These are phyloP conservation scores for Fusarium coffeatum DNA, from an alignment of 2,329 filamentous ascomycete genomes.

Conservation along the genomic window DNA sequence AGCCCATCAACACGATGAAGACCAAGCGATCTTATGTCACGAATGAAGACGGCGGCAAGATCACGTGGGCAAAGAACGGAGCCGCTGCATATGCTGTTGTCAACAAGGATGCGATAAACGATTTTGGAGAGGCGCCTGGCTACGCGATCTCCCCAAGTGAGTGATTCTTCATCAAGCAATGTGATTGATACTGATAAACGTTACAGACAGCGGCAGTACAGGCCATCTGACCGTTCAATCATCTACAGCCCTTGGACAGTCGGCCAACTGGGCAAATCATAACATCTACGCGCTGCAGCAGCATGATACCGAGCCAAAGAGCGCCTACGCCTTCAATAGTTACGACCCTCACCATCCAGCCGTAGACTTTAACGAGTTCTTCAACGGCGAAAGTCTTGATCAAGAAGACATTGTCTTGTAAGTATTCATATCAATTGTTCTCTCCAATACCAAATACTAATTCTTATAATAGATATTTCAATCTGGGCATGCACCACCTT, in stretches of 20 bases:
- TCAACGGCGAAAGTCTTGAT: conserved; percentile 21
- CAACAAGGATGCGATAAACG: conserved; percentile 61
- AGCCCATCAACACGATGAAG: conserved; percentile 63
- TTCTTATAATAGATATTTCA: conserved; percentile 13
- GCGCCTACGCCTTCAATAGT: conserved; percentile 59
- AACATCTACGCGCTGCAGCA: conserved; percentile 63
- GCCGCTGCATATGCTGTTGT: conserved; percentile 62
- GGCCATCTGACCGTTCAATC: conserved; percentile 61
- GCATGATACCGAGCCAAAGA: conserved; percentile 64
- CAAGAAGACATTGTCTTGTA: conserved; percentile 35
- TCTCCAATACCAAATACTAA: not conserved
- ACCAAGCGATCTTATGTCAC: conserved; percentile 57
- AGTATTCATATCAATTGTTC: not conserved
- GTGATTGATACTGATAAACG: not conserved
- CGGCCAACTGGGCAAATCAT: conserved; percentile 61
- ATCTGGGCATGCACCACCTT: conserved; percentile 34
- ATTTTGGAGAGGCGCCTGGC: conserved; percentile 63
- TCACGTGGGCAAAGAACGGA: conserved; percentile 62
- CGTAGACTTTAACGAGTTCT: conserved; percentile 25
- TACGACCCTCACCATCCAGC: conserved; percentile 58
- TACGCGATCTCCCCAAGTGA: conserved; percentile 45
- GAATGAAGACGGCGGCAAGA: conserved; percentile 56
- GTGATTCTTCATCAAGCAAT: not conserved
- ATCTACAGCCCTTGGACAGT: conserved; percentile 58
- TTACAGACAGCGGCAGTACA: conserved; percentile 27